Percentiles rank a stretch among this genome's conserved stretches.
phyloP scores from a whole-genome alignment of 1,284 basidiomycete species.

The Puccinia brachypodii region DNA sequence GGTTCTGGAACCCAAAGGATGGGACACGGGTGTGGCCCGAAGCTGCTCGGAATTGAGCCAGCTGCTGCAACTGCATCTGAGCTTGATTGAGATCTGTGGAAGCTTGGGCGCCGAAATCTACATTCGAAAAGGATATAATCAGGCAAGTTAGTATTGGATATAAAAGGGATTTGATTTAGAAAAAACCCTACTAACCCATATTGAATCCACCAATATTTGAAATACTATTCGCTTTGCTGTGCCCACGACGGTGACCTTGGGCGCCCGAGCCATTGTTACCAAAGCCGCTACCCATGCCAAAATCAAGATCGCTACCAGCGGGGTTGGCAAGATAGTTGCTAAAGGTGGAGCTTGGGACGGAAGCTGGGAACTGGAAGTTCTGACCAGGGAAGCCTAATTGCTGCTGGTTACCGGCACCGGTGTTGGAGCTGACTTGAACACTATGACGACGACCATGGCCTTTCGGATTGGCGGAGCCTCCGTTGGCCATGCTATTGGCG shows the following conservation, averaged over 20 bases:
- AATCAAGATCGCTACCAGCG: conserved; percentile 40
- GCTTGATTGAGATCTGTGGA: conserved; percentile 59
- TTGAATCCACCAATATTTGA: conserved; percentile 49
- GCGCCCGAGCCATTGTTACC: conserved; percentile 69
- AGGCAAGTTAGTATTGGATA: conserved; percentile 33
- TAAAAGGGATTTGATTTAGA: conserved; percentile 3
- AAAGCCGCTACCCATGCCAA: conserved; percentile 62
- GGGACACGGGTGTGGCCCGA: conserved; percentile 94
- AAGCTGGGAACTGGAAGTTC: conserved; percentile 52
- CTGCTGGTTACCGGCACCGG: conserved; percentile 53
- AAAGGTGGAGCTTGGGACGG: conserved; percentile 54
- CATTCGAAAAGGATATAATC: conserved; percentile 12
- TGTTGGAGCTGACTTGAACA: conserved; percentile 69
- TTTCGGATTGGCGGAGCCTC: conserved; percentile 57
- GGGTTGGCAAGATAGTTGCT: conserved; percentile 24
- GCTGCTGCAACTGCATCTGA: conserved; percentile 89
- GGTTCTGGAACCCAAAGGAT: conserved; percentile 95
- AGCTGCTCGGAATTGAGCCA: conserved; percentile 94
- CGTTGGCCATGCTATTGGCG: conserved; percentile 29
- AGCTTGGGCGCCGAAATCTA: conserved; percentile 49
- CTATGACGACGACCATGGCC: conserved; percentile 91
- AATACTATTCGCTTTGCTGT: conserved; percentile 20
- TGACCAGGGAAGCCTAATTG: conserved; percentile 26
- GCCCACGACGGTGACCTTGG: conserved; percentile 55
- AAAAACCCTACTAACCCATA: conserved; percentile 23